phyloP scores from a whole-genome alignment of 129 eudicot genomes.

The Deinandra increscens region DNA sequence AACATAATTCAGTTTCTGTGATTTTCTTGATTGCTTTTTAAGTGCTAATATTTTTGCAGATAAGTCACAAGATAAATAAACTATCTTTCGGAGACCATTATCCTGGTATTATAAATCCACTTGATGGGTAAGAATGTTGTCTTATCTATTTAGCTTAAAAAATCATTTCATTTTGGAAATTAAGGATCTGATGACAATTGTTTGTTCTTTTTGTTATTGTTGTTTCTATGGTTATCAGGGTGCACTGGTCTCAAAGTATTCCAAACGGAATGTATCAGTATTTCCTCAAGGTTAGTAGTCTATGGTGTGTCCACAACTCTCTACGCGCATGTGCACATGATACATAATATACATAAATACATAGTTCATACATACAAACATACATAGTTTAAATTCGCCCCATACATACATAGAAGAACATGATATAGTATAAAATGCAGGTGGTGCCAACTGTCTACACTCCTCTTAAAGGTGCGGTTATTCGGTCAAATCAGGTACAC shows the following conservation, averaged over 20 bases:
- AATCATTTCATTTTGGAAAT: neutral
- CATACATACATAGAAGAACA: neutral
- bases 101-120: conserved; percentile 92
- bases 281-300: conserved; percentile 64
- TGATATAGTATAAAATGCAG: conserved; percentile 34
- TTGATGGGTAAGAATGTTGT: conserved; percentile 69
- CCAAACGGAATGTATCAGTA: conserved; percentile 77
- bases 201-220: neutral
- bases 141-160: neutral
- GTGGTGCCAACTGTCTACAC: conserved; percentile 90
- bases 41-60: conserved; percentile 47
- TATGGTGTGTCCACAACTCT: conserved; percentile 8
- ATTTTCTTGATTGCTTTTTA: conserved; percentile 3
- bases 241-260: conserved; percentile 55
- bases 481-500: conserved; percentile 81
- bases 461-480: conserved; percentile 59
- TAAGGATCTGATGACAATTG: conserved; percentile 5
- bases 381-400: neutral
- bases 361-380: neutral
- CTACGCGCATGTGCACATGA: neutral
- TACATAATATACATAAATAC: neutral
- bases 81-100: conserved; percentile 76
- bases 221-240: conserved; percentile 42
- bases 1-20: conserved; percentile 1
- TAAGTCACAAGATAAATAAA: conserved; percentile 85